Evolutionary conservation across 192 early-diverging fungal genomes (phyloP), one percentile per base, ranked within the genome.

Genomic region (Mortierella antarctica): DNA sequence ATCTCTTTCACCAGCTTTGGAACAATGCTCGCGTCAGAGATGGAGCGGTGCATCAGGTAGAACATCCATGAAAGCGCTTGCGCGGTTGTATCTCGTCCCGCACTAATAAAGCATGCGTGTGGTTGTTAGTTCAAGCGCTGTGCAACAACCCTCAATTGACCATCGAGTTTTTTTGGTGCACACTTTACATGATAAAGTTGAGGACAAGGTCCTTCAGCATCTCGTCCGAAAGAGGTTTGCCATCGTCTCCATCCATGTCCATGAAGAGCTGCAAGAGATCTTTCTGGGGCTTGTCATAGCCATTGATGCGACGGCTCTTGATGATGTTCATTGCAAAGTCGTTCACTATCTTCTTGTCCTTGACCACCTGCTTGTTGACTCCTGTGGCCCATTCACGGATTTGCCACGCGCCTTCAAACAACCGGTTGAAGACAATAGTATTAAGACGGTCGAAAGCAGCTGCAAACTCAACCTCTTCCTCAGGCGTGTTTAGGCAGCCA

Each of bases 401-500:
- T 23, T 57, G 48, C 74, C 78, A 80, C 11, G 64, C 57, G 18
- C 58, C 62, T 60, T 69, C 57, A 40, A 82, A 59, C 7, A 85
- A 50, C 9, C 84, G 67, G 21, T 70, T 62, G 21, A 69, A 65
- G 14, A 83, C 81, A 0, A 63, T 54, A 20, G 58, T 67, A 75
- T 90, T 87, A n/a, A 80, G 83, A 15, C 70, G 70, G 73, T 90
- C 89, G 60, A 90, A 91, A 7, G 88, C 80, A 6, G 55, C 67
- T 0, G 88, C 88, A 86, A 91, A 89, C 47, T 72, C 58, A 42
- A 65, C 53, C 20, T 64, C 66, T 3, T 67, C 46, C 11, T 79
- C 67, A 5, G 75, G 71, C 17, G 55, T 58, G 0, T 57, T 69
- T 39, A 83, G 54, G 17, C 74, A 77, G 20, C 68, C 66, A 41